Percentiles rank a stretch among this genome's conserved stretches.
phyloP scores from a whole-genome alignment of 2,329 filamentous ascomycete species.

The Fusarium sulawesiense region DNA sequence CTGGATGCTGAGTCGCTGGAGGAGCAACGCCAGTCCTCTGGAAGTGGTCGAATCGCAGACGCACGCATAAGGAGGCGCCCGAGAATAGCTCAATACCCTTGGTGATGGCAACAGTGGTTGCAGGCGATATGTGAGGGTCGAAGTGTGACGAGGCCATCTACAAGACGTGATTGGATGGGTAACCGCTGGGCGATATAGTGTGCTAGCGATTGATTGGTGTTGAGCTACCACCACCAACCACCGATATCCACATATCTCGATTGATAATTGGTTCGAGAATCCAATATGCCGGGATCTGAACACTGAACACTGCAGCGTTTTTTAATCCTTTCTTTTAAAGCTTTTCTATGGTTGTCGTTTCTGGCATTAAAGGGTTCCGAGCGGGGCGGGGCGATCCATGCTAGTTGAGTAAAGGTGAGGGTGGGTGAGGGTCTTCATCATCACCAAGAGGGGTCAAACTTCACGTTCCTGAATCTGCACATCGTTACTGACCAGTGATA shows the following conservation, averaged over 20 bases:
- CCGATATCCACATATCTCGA: slow-evolving; percentile 26
- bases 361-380: slow-evolving; percentile 4
- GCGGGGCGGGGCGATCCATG: slow-evolving; percentile 37
- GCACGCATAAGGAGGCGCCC: slow-evolving; percentile 52
- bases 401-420: background rate
- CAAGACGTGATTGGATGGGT: slow-evolving; percentile 57
- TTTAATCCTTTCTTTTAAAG: slow-evolving; percentile 1
- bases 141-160: slow-evolving; percentile 40
- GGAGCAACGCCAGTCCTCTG: slow-evolving; percentile 35
- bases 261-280: slow-evolving; percentile 24
- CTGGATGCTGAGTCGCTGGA: slow-evolving; percentile 57
- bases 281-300: slow-evolving; percentile 20
- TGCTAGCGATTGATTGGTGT: slow-evolving; percentile 40
- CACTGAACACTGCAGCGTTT: slow-evolving; percentile 9
- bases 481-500: slow-evolving; percentile 12
- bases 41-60: slow-evolving; percentile 48
- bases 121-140: slow-evolving; percentile 40
- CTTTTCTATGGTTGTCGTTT: slow-evolving; percentile 22
- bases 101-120: slow-evolving; percentile 47
- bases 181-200: slow-evolving; percentile 53
- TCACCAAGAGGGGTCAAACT: slow-evolving; percentile 21
- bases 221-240: slow-evolving; percentile 32
- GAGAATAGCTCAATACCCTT: slow-evolving; percentile 52
- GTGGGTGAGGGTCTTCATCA: background rate
- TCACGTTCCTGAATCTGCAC: slow-evolving; percentile 33